Conservation (phyloP, 805 yeast genomes). For the Millerozyma miso region DNA sequence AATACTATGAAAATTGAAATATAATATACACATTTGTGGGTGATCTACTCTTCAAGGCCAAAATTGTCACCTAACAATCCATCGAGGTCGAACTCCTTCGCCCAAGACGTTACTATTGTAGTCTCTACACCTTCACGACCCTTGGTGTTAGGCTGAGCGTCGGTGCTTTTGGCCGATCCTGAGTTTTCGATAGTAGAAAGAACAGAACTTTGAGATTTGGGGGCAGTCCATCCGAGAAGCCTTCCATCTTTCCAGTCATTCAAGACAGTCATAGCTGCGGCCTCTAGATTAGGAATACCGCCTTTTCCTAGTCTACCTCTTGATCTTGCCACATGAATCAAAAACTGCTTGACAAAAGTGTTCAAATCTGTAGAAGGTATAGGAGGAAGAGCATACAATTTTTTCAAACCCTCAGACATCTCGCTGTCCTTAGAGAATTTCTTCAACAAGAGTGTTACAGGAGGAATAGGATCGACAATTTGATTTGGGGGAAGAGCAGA, state of each 20-base stretch:
- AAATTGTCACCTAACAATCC: slow-evolving; percentile 57
- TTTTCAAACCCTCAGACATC: slow-evolving; percentile 72
- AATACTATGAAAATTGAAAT: not conserved
- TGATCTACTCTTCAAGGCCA: slow-evolving; percentile 22
- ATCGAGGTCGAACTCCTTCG: slow-evolving; percentile 90
- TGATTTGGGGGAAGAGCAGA: slow-evolving; percentile 88
- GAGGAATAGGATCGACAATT: slow-evolving; percentile 78
- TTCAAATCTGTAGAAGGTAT: slow-evolving; percentile 67
- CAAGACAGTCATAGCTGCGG: slow-evolving; percentile 78
- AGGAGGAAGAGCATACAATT: slow-evolving; percentile 75
- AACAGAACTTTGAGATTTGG: slow-evolving; percentile 44
- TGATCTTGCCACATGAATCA: slow-evolving; percentile 88
- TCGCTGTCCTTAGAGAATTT: slow-evolving; percentile 68
- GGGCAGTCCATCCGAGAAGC: slow-evolving; percentile 84
- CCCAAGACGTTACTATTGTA: slow-evolving; percentile 84
- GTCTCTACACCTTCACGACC: slow-evolving; percentile 36
- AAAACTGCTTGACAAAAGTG: slow-evolving; percentile 77
- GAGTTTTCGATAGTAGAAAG: slow-evolving; percentile 10
- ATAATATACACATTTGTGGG: not conserved
- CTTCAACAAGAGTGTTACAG: slow-evolving; percentile 71
- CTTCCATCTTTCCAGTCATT: slow-evolving; percentile 98
- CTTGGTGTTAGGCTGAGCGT: not conserved
- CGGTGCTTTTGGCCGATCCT: slow-evolving; percentile 12
- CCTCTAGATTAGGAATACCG: slow-evolving; percentile 83
- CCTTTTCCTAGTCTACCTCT: slow-evolving; percentile 91